Evolutionary conservation across 495 filamentous ascomycete species (phyloP).

Genomic region (Podospora sp.): DNA sequence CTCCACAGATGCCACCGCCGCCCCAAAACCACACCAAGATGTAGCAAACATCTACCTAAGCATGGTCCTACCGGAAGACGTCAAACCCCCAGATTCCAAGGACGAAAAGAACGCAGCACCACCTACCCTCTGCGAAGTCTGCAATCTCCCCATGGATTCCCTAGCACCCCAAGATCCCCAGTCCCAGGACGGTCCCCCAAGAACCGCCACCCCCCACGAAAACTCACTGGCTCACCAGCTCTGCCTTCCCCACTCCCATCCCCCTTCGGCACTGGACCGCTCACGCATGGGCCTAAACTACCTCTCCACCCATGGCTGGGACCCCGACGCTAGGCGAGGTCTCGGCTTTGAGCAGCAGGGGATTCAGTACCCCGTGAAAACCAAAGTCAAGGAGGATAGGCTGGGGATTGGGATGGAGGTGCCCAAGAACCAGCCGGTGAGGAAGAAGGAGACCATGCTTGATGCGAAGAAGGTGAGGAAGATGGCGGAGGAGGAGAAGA

Average conservation of each 20-base stretch:
- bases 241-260: conserved; percentile 76
- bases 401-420: conserved; percentile 67
- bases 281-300: conserved; percentile 72
- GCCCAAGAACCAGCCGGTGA: conserved; percentile 41
- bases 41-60: conserved; percentile 71
- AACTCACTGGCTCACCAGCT: conserved; percentile 80
- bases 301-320: conserved; percentile 80
- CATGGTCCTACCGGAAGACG: conserved; percentile 61
- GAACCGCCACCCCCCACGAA: conserved; percentile 56
- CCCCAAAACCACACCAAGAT: conserved; percentile 32
- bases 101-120: not conserved
- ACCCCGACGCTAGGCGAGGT: conserved; percentile 76
- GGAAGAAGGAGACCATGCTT: conserved; percentile 58
- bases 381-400: conserved; percentile 70
- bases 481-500: conserved; percentile 60
- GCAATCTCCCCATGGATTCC: conserved; percentile 13
- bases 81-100: not conserved
- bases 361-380: conserved; percentile 73
- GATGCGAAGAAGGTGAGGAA: conserved; percentile 71
- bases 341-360: conserved; percentile 74
- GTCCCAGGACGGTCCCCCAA: not conserved
- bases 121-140: conserved; percentile 11
- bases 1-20: conserved; percentile 37
- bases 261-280: conserved; percentile 84
- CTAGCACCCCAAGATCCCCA: not conserved